A percentile compares a stretch with the other conserved stretches of the same genome.
Conservation (phyloP, 1,139 yeast species). For the Hyphopichia khmerensis region DNA sequence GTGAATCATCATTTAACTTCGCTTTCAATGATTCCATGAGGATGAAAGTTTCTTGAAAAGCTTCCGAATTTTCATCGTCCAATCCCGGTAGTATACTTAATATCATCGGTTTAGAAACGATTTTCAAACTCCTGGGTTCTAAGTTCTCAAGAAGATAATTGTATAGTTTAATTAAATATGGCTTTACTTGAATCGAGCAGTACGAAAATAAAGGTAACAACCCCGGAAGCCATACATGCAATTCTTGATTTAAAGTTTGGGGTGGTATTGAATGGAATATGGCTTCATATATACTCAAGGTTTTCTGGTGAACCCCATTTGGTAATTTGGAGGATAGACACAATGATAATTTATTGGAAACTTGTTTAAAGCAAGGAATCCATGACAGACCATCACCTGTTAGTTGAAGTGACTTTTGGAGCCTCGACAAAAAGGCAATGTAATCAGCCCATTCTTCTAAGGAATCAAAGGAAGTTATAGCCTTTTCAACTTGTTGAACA, state of each 20-base stretch:
- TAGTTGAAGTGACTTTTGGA: slow-evolving; percentile 63
- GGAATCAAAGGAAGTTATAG: slow-evolving; percentile 75
- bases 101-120: slow-evolving; percentile 65
- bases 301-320: slow-evolving; percentile 91
- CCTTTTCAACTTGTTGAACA: slow-evolving; percentile 65
- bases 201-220: slow-evolving; percentile 79
- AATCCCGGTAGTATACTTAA: slow-evolving; percentile 81
- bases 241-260: slow-evolving; percentile 48
- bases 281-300: slow-evolving; percentile 71
- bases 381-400: slow-evolving; percentile 29
- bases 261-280: slow-evolving; percentile 63
- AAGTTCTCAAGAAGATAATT: slow-evolving; percentile 53
- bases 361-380: slow-evolving; percentile 40
- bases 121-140: slow-evolving; percentile 47
- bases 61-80: slow-evolving; percentile 89
- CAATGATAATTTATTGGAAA: slow-evolving; percentile 51
- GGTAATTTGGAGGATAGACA: slow-evolving; percentile 83
- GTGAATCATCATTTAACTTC: slow-evolving; percentile 63
- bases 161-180: slow-evolving; percentile 64
- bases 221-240: slow-evolving; percentile 85
- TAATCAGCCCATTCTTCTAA: slow-evolving; percentile 99
- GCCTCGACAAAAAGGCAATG: slow-evolving; percentile 78
- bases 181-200: slow-evolving; percentile 86
- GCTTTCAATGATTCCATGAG: slow-evolving; percentile 60
- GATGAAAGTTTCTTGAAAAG: slow-evolving; percentile 58